Percentiles rank a stretch among this genome's conserved stretches.
Conservation (phyloP, 176 grass and related monocot genomes). For the Aegilops umbellulata region DNA sequence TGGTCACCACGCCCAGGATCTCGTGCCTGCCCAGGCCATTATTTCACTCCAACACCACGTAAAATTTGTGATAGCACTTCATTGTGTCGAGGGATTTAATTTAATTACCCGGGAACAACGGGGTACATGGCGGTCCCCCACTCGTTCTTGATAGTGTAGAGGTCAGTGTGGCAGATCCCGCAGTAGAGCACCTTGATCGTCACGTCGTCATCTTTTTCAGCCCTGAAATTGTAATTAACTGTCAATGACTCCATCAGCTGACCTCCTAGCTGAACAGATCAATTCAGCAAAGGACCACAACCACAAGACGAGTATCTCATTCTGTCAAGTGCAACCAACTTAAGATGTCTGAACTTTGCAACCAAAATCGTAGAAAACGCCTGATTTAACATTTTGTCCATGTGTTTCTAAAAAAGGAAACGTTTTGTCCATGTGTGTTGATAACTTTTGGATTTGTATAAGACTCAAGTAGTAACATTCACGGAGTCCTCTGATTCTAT, state of each 20-base stretch:
- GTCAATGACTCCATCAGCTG: not conserved
- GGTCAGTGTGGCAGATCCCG: conserved; percentile 74
- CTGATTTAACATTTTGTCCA: too few relatives aligned
- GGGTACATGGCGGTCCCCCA: conserved; percentile 66
- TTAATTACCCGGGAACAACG: conserved; percentile 60
- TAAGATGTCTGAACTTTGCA: too few relatives aligned
- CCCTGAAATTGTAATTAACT: conserved; percentile 14
- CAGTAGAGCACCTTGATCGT: conserved; percentile 78
- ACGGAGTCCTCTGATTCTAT: too few relatives aligned
- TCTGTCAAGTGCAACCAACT: too few relatives aligned
- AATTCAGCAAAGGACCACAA: too few relatives aligned
- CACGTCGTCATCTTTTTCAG: conserved; percentile 50
- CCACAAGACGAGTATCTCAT: too few relatives aligned
- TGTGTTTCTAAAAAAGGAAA: too few relatives aligned
- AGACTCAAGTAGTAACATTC: too few relatives aligned
- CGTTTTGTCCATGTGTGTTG: too few relatives aligned
- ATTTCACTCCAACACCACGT: not conserved
- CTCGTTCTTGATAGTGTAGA: conserved; percentile 66
- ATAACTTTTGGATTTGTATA: too few relatives aligned
- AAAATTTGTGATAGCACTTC: not conserved
- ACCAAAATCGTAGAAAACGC: too few relatives aligned
- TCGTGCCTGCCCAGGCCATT: conserved; percentile 44
- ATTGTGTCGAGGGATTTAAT: not conserved
- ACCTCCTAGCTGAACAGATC: too few relatives aligned
- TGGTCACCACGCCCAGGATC: conserved; percentile 43